A percentile compares a stretch with the other conserved stretches of the same genome.
phyloP scores from a whole-genome alignment of 2,329 filamentous ascomycete genomes.

The Amauroascus verrucosus region DNA sequence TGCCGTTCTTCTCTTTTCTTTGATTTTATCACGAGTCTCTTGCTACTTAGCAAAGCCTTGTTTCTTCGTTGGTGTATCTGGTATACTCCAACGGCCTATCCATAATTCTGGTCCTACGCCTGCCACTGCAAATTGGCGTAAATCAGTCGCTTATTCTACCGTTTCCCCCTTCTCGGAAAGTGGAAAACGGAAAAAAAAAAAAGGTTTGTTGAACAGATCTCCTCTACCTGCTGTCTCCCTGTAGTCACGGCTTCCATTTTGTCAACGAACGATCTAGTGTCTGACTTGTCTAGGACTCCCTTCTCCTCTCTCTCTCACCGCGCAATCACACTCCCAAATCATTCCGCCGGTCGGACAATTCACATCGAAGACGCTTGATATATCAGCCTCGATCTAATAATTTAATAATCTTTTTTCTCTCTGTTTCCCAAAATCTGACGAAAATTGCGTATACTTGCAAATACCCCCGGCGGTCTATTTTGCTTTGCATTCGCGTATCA shows the following conservation, averaged over 20 bases:
- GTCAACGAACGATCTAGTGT: neutral
- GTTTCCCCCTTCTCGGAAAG: too few species aligned
- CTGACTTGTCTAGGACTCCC: neutral
- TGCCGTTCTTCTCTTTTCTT: conserved; percentile 1
- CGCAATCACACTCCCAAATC: conserved; percentile 7
- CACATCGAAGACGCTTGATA: neutral
- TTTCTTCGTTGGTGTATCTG: conserved; percentile 2
- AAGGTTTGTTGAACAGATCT: conserved; percentile 2
- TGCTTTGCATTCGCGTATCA: neutral
- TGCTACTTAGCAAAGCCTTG: neutral
- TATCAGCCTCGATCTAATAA: conserved; percentile 1
- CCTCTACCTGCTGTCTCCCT: neutral
- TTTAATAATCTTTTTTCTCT: conserved; percentile 1
- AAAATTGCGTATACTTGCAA: neutral
- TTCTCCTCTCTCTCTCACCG: neutral
- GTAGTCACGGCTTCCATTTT: neutral
- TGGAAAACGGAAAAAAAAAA: too few species aligned
- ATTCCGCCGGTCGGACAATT: conserved; percentile 10
- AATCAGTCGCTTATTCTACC: neutral
- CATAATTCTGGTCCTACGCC: neutral
- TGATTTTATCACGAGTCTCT: neutral
- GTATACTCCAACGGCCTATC: conserved; percentile 7
- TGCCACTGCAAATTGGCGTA: neutral
- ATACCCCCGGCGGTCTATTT: neutral
- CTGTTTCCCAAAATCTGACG: neutral